phyloP scores from a whole-genome alignment of 2,329 filamentous ascomycete species.

The Bipolaris oryzae region DNA sequence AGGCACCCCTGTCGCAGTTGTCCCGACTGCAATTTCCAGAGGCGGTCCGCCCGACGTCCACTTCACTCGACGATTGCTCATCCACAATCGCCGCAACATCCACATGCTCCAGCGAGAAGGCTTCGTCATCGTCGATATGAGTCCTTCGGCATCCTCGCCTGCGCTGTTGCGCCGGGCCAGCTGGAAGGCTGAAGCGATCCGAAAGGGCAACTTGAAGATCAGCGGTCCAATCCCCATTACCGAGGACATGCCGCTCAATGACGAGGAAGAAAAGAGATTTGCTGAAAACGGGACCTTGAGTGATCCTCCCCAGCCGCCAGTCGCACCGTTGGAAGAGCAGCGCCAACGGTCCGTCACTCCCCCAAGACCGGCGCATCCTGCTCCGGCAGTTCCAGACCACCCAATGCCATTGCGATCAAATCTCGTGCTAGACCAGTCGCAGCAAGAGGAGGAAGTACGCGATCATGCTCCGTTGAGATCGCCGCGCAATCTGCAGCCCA shows the following conservation, averaged over 20 bases:
- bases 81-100: slow-evolving; percentile 22
- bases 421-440: slow-evolving; percentile 14
- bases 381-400: slow-evolving; percentile 19
- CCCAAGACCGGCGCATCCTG: slow-evolving; percentile 20
- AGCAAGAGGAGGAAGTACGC: slow-evolving; percentile 12
- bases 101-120: slow-evolving; percentile 44
- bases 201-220: slow-evolving; percentile 47
- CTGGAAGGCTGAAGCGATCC: slow-evolving; percentile 50
- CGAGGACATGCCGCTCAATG: slow-evolving; percentile 43
- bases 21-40: slow-evolving; percentile 30
- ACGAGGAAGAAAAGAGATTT: slow-evolving; percentile 43
- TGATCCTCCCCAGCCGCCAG: slow-evolving; percentile 20
- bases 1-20: slow-evolving; percentile 32
- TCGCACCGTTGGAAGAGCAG: slow-evolving; percentile 18
- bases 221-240: slow-evolving; percentile 49
- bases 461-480: slow-evolving; percentile 20
- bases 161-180: slow-evolving; percentile 41
- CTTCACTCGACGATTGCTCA: slow-evolving; percentile 16
- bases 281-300: slow-evolving; percentile 32
- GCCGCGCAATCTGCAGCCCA: slow-evolving; percentile 31
- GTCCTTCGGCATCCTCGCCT: slow-evolving; percentile 29
- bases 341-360: slow-evolving; percentile 20
- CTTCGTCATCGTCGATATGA: slow-evolving; percentile 41
- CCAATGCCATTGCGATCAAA: slow-evolving; percentile 19
- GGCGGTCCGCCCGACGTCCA: slow-evolving; percentile 24